Conservation (phyloP, 371 early-diverging fungal genomes). For the Mucor lusitanicus region DNA sequence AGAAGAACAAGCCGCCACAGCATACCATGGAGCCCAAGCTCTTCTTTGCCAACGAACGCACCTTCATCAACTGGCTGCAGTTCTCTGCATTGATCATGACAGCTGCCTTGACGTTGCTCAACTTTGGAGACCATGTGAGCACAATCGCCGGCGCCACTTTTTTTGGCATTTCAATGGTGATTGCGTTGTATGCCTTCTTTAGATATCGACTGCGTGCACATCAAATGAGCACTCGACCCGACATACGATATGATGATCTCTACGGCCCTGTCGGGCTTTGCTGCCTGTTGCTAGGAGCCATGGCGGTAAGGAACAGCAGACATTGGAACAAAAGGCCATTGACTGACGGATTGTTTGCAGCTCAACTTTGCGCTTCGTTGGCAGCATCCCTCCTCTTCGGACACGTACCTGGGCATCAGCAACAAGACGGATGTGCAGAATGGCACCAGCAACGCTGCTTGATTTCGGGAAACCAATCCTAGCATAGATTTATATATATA, state of each 20-base stretch:
- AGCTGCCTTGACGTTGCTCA: slow-evolving; percentile 70
- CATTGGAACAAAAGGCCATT: neutral
- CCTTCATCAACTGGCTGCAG: slow-evolving; percentile 87
- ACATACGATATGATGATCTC: slow-evolving; percentile 38
- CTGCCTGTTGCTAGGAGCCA: slow-evolving; percentile 29
- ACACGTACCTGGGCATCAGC: slow-evolving; percentile 18
- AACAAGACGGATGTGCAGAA: slow-evolving; percentile 7
- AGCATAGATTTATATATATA: neutral
- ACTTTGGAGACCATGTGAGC: slow-evolving; percentile 64
- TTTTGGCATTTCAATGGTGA: slow-evolving; percentile 30
- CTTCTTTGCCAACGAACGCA: slow-evolving; percentile 93
- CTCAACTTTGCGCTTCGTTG: slow-evolving; percentile 24
- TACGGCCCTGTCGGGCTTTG: slow-evolving; percentile 42
- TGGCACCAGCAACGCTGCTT: neutral
- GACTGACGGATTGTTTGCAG: slow-evolving; percentile 4
- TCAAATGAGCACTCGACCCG: slow-evolving; percentile 35
- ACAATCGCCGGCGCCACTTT: slow-evolving; percentile 35
- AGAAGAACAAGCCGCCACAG: slow-evolving; percentile 9
- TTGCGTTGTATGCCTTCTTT: slow-evolving; percentile 36
- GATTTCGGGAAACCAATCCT: neutral
- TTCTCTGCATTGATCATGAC: slow-evolving; percentile 68
- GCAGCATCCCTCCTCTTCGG: slow-evolving; percentile 8
- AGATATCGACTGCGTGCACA: slow-evolving; percentile 37
- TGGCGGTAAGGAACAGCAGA: slow-evolving; percentile 15
- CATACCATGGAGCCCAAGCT: slow-evolving; percentile 49